Percentiles rank a stretch among this genome's conserved stretches.
These are phyloP conservation scores for Alternaria atra DNA, from an alignment of 2,329 filamentous ascomycete genomes.

Conservation along the genomic window DNA sequence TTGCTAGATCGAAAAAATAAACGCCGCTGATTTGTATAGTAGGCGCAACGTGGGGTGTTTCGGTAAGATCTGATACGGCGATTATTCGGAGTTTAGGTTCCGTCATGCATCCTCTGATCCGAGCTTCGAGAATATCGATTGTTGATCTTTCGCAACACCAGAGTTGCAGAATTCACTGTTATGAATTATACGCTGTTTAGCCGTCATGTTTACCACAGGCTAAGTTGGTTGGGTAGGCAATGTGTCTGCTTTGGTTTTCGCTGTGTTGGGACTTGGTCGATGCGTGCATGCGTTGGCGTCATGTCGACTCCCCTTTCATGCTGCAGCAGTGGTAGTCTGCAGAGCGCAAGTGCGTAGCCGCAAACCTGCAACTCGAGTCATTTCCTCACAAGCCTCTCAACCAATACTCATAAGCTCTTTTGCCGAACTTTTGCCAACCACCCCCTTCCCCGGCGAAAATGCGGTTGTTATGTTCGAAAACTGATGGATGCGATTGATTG, in stretches of 20 bases:
- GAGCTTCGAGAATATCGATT: neutral
- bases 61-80: neutral
- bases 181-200: conserved; percentile 6
- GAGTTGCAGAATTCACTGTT: neutral
- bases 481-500: conserved; percentile 7
- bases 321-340: conserved; percentile 33
- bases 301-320: conserved; percentile 39
- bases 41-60: conserved; percentile 2
- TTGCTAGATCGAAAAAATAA: neutral
- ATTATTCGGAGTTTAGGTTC: neutral
- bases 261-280: conserved; percentile 29
- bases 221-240: conserved; percentile 31
- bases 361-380: conserved; percentile 29
- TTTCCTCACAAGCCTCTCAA: conserved; percentile 16
- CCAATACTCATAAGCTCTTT: conserved; percentile 2
- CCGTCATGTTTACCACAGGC: conserved; percentile 21
- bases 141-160: neutral
- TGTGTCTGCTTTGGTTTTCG: conserved; percentile 14
- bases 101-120: neutral
- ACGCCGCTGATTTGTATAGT: neutral
- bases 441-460: conserved; percentile 1
- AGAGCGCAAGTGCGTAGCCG: conserved; percentile 24
- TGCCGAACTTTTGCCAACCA: conserved; percentile 2
- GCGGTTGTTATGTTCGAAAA: conserved; percentile 1
- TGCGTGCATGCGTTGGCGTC: conserved; percentile 40